Evolutionary conservation across 106 monocot genomes (phyloP).

Genomic region (Dendrobium chrysotoxum): DNA sequence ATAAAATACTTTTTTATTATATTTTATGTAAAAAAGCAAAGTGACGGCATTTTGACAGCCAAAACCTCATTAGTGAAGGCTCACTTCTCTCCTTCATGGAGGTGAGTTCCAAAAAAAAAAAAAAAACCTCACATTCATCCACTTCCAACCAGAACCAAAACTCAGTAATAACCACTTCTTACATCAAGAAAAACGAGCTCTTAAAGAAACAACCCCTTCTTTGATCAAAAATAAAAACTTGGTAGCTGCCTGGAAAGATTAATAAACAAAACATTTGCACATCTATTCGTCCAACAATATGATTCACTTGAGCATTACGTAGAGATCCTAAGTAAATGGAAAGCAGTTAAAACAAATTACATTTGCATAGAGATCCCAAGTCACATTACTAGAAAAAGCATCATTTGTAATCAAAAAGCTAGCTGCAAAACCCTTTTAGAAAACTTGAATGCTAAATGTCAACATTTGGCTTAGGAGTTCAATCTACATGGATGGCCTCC

Average conservation of each 20-base stretch:
- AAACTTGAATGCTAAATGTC: background rate
- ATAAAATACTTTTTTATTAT: too few relatives aligned
- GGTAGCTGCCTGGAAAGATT: background rate
- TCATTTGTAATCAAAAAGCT: background rate
- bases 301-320: background rate
- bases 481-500: background rate
- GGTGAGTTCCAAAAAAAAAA: background rate
- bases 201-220: too few relatives aligned
- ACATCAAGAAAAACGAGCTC: too few relatives aligned
- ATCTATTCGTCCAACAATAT: too few relatives aligned
- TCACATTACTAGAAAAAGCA: background rate
- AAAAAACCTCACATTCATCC: background rate
- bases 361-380: background rate
- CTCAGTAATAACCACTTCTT: background rate
- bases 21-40: too few relatives aligned
- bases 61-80: background rate
- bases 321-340: background rate
- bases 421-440: background rate
- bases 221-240: background rate
- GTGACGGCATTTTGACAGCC: too few relatives aligned
- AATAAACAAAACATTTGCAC: background rate
- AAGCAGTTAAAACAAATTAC: background rate
- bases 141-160: background rate
- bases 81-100: background rate
- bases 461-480: background rate